Conservation (phyloP, 2,329 filamentous ascomycete species). For the Fusarium gaditjirri region DNA sequence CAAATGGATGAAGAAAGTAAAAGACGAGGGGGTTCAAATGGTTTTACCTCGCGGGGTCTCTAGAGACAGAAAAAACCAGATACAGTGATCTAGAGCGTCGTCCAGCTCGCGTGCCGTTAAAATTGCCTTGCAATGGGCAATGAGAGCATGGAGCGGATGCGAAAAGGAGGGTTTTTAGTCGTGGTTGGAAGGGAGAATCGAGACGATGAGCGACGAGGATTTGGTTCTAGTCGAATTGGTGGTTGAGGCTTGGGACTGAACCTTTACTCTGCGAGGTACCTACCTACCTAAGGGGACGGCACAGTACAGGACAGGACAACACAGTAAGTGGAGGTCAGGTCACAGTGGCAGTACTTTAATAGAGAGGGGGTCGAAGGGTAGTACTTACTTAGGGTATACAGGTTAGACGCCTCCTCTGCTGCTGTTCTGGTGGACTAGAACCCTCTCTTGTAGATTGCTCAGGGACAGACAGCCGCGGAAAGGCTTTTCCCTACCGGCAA, state of each 20-base stretch:
- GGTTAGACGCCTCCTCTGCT: slow-evolving; percentile 49
- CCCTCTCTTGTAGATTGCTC: not conserved
- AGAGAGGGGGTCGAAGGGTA: not conserved
- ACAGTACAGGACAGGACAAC: not conserved
- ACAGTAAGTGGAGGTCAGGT: not conserved
- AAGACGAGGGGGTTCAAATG: slow-evolving; percentile 36
- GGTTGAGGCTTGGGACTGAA: slow-evolving; percentile 50
- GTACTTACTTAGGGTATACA: not conserved
- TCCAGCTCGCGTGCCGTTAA: slow-evolving; percentile 52
- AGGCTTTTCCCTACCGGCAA: slow-evolving; percentile 3
- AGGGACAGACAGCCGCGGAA: slow-evolving; percentile 24
- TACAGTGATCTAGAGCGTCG: slow-evolving; percentile 44
- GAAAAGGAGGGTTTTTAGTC: slow-evolving; percentile 40
- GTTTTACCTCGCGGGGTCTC: slow-evolving; percentile 46
- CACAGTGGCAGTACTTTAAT: not conserved
- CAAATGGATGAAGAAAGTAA: slow-evolving; percentile 29
- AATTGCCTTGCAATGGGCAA: slow-evolving; percentile 55
- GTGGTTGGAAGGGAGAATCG: slow-evolving; percentile 44
- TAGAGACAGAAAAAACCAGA: slow-evolving; percentile 36
- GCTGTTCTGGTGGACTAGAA: slow-evolving; percentile 36
- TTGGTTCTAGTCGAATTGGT: slow-evolving; percentile 46
- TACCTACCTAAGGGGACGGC: not conserved
- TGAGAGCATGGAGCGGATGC: slow-evolving; percentile 48
- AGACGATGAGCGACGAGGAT: slow-evolving; percentile 44
- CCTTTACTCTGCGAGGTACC: slow-evolving; percentile 43